Evolutionary conservation across 371 early-diverging fungal genomes (phyloP).

Genomic region (Mucor irregularis): DNA sequence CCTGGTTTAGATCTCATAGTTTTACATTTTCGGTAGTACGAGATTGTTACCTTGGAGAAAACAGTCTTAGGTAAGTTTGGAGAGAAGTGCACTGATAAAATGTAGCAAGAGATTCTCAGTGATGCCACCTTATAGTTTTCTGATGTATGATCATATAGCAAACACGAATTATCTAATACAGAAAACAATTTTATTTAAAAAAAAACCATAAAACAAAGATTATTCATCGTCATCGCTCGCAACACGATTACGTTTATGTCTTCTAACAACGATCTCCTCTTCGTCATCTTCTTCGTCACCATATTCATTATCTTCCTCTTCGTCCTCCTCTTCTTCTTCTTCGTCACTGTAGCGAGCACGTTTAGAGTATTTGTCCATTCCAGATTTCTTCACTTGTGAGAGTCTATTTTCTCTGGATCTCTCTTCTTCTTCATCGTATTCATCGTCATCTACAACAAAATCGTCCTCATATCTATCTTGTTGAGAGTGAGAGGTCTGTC

Average conservation of each 20-base stretch:
- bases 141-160: too few relatives aligned
- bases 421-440: conserved; percentile 42
- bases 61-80: too few relatives aligned
- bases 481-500: too few relatives aligned
- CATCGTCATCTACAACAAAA: conserved; percentile 50
- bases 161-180: too few relatives aligned
- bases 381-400: conserved; percentile 23
- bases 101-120: too few relatives aligned
- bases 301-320: conserved; percentile 30
- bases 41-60: too few relatives aligned
- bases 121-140: too few relatives aligned
- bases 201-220: too few relatives aligned
- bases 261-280: conserved; percentile 28
- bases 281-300: conserved; percentile 41
- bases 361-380: conserved; percentile 32
- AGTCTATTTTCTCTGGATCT: conserved; percentile 32
- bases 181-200: too few relatives aligned
- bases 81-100: too few relatives aligned
- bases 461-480: conserved; percentile 46
- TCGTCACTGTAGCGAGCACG: conserved; percentile 22
- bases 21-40: too few relatives aligned
- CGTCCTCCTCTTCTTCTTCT: conserved; percentile 36
- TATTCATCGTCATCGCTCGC: conserved; percentile 34
- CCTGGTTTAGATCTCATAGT: too few relatives aligned
- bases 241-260: conserved; percentile 31